These are phyloP conservation scores for Batrachochytrium dendrobatidis DNA, from an alignment of 371 early-diverging fungal genomes.

Conservation along the genomic window DNA sequence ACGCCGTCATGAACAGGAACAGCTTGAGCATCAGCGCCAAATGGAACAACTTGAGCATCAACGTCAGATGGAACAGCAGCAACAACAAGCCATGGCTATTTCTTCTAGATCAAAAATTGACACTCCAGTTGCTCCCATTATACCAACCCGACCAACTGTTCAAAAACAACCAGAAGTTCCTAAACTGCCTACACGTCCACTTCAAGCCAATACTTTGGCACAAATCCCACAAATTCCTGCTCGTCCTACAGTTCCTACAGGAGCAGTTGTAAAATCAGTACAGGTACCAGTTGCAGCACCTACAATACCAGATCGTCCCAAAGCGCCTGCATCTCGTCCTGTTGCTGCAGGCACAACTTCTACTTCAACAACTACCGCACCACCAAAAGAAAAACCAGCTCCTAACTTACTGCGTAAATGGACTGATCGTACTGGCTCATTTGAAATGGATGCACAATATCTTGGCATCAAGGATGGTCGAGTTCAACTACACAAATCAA, in stretches of 20 bases:
- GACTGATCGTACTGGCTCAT: constrained; percentile 88
- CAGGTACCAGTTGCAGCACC: constrained; percentile 8
- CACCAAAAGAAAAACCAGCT: too few relatives aligned
- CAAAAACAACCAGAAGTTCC: constrained; percentile 10
- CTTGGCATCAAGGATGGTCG: constrained; percentile 63
- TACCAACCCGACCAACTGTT: constrained; percentile 18
- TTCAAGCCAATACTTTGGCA: not conserved
- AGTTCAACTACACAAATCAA: constrained; percentile 83
- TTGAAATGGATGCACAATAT: constrained; percentile 87
- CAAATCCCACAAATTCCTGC: constrained; percentile 6
- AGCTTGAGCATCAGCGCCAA: constrained; percentile 34
- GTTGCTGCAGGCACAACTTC: constrained; percentile 6
- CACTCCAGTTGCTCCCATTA: too few relatives aligned
- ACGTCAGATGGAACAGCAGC: constrained; percentile 24
- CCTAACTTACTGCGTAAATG: constrained; percentile 60
- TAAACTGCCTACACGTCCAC: constrained; percentile 4
- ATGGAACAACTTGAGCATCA: too few relatives aligned
- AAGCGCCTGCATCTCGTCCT: constrained; percentile 24
- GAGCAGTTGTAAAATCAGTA: too few relatives aligned
- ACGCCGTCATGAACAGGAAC: constrained; percentile 22
- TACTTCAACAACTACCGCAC: too few relatives aligned
- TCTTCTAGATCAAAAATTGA: too few relatives aligned
- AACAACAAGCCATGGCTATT: constrained; percentile 15
- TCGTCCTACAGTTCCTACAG: not conserved
- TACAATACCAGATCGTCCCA: constrained; percentile 16